Percentiles rank a stretch among this genome's conserved stretches.
Conservation (phyloP, 768 basidiomycete genomes). For the Hygrocybe coccinea region DNA sequence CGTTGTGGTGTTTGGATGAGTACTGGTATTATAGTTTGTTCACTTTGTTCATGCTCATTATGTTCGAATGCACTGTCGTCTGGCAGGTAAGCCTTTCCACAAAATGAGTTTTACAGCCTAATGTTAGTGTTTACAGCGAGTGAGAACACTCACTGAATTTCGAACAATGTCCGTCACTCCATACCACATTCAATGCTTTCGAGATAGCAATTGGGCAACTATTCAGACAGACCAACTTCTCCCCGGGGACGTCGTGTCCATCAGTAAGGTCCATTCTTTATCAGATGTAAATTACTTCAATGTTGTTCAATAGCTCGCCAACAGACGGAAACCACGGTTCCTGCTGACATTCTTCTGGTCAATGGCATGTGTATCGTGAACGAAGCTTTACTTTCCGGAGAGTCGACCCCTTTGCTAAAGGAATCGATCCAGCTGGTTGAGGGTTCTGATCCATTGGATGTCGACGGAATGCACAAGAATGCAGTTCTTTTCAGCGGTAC, state of each 20-base stretch:
- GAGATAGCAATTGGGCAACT: slow-evolving; percentile 74
- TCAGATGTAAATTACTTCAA: neutral
- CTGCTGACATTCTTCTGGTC: slow-evolving; percentile 90
- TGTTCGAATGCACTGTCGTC: slow-evolving; percentile 98
- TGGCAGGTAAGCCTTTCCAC: slow-evolving; percentile 70
- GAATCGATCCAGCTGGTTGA: slow-evolving; percentile 89
- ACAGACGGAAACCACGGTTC: slow-evolving; percentile 79
- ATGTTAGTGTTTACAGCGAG: slow-evolving; percentile 51
- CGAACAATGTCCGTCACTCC: slow-evolving; percentile 94
- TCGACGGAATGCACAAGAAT: slow-evolving; percentile 83
- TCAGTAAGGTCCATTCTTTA: slow-evolving; percentile 38
- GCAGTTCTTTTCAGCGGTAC: slow-evolving; percentile 91
- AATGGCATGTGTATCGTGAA: slow-evolving; percentile 95
- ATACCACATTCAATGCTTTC: slow-evolving; percentile 77
- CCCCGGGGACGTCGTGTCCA: slow-evolving; percentile 87
- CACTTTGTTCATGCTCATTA: slow-evolving; percentile 95
- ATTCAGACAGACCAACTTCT: slow-evolving; percentile 83
- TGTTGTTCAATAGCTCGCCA: slow-evolving; percentile 46
- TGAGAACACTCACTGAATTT: slow-evolving; percentile 90
- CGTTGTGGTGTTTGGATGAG: slow-evolving; percentile 95
- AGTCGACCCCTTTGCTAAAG: slow-evolving; percentile 94
- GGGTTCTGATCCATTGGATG: slow-evolving; percentile 67
- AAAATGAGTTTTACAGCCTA: neutral
- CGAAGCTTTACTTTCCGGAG: slow-evolving; percentile 98
- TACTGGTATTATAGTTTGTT: slow-evolving; percentile 99